These are phyloP conservation scores for Suillus decipiens DNA, from an alignment of 768 basidiomycete genomes.

Conservation along the genomic window DNA sequence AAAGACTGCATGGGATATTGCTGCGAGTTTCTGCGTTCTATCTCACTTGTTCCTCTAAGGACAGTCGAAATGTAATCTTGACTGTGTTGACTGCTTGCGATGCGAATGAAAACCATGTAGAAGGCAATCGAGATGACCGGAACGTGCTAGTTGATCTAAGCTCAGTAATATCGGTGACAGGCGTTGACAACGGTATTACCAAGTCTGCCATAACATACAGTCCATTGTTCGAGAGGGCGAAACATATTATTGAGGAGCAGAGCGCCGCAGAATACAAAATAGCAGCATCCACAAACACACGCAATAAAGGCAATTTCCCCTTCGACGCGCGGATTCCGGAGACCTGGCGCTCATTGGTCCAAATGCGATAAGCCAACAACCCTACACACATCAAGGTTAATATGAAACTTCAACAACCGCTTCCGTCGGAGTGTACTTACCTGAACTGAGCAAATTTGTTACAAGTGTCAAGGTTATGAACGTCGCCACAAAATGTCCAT, in stretches of 20 bases:
- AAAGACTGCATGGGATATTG: neutral
- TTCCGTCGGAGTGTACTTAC: neutral
- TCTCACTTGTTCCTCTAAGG: neutral
- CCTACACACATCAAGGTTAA: neutral
- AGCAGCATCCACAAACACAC: neutral
- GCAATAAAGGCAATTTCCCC: neutral
- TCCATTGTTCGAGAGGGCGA: neutral
- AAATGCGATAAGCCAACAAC: neutral
- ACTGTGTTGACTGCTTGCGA: neutral
- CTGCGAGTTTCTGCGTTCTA: neutral
- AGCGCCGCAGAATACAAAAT: slow-evolving; percentile 12
- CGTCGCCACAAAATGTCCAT: neutral
- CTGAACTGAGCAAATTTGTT: neutral
- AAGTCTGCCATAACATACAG: slow-evolving; percentile 7
- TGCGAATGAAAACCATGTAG: slow-evolving; percentile 16
- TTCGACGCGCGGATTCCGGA: neutral
- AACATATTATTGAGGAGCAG: slow-evolving; percentile 10
- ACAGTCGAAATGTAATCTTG: neutral
- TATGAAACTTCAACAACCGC: too few relatives aligned
- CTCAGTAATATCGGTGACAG: neutral
- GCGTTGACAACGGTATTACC: neutral
- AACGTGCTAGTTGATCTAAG: neutral
- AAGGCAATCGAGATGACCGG: slow-evolving; percentile 15
- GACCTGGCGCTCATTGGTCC: neutral
- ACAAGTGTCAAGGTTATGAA: neutral